Base-by-base conservation (phyloP, 306 rosid species). In the Cucurbita pepo region DNA sequence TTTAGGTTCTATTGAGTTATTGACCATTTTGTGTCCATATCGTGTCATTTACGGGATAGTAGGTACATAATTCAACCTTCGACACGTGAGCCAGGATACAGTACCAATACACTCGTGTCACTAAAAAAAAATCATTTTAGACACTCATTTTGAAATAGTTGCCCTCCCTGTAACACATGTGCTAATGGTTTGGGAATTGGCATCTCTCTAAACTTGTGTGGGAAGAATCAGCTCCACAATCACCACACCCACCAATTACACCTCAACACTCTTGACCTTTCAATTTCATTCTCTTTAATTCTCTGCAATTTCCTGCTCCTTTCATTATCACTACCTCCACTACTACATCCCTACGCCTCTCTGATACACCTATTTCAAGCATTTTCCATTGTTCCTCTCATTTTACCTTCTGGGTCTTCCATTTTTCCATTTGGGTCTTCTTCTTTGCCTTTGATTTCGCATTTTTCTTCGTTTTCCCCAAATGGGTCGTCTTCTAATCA, bases 181-280 rank as follows among this genome's bases (percentile, higher is more conserved):
- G 30, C 65, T 12, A 59, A 30, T 59, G 41, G 72, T 66, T 66
- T 45, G 71, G 54, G 18, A 19, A 7, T 22, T 69, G 41, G 38
- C 73, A 44, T 64, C 71, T 40, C 50, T 62, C 7, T 41, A 47
- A 72, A n/a, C 44, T 37, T 72, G 38, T 54, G 0, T 37, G 48
- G 21, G 60, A 52, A 72, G 75, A 52, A 41, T 72, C 76, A 77
- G 85, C 76, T 76, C 90, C 82, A 71, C 79, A 70, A 76, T 43
- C 65, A 36, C 76, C 57, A 60, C 62, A 52, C 80, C 82, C 75
- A 81, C 97, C 92, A 89, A 92, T 92, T 91, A 89, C 83, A 82
- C 85, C 89, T 88, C 85, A 79, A 54, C 85, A 77, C 80, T 76
- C 76, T 69, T 64, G 8, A 19, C 34, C 76, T 65, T 50, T 37